phyloP scores from a whole-genome alignment of 2,329 filamentous ascomycete species.

The Ceratocystis cacaofunesta region DNA sequence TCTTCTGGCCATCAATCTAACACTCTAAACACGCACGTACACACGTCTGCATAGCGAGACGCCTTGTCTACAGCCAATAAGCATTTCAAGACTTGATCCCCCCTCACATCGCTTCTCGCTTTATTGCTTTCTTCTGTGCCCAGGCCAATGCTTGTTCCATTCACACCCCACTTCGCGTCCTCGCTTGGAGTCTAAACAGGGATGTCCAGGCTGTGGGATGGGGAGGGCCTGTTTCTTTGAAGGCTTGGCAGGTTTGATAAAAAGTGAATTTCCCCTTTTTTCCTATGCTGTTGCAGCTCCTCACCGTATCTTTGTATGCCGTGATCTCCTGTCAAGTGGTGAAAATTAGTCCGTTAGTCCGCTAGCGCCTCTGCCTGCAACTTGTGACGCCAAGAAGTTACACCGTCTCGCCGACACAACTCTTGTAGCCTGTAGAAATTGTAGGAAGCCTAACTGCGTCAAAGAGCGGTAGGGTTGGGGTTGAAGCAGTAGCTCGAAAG shows the following conservation, averaged over 20 bases:
- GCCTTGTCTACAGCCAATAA: not conserved
- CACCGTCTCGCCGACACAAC: not conserved
- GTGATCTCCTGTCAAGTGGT: not conserved
- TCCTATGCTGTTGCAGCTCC: not conserved
- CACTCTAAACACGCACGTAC: not conserved
- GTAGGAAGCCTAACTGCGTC: too few species aligned
- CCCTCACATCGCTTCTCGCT: not conserved
- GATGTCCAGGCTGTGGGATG: not conserved
- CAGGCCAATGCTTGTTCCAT: not conserved
- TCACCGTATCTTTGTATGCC: not conserved
- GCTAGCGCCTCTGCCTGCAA: too few species aligned
- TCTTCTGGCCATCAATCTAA: not conserved
- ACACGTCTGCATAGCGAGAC: not conserved
- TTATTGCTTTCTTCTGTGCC: not conserved
- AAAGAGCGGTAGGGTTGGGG: too few species aligned
- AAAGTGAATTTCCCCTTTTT: not conserved
- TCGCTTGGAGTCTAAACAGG: not conserved
- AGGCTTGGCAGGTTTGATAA: not conserved
- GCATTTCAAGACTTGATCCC: not conserved
- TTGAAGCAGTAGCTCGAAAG: too few species aligned
- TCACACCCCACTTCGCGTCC: not conserved
- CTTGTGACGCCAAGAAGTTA: slow-evolving; percentile 4
- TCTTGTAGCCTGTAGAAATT: not conserved
- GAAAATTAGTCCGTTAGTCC: not conserved
- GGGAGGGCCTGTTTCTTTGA: not conserved